phyloP scores from a whole-genome alignment of 108 stramenopile genomes.

The Discostella stelligeroides region DNA sequence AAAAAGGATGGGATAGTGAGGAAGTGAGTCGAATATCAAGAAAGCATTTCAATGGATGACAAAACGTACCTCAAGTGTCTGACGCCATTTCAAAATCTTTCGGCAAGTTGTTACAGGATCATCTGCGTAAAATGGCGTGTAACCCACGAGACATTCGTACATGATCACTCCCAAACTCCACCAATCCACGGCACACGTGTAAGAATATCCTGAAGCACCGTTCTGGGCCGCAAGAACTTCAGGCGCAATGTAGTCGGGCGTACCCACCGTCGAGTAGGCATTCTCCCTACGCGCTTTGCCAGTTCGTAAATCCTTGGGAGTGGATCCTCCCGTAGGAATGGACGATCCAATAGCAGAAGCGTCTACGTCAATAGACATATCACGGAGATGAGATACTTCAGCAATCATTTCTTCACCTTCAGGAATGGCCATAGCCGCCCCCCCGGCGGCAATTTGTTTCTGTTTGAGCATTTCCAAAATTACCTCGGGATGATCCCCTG shows the following conservation, averaged over 20 bases:
- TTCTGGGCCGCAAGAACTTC: conserved; percentile 96
- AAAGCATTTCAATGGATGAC: neutral
- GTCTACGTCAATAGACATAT: conserved; percentile 88
- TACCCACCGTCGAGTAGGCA: conserved; percentile 98
- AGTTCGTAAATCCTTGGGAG: conserved; percentile 51
- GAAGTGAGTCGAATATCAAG: neutral
- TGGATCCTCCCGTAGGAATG: conserved; percentile 38
- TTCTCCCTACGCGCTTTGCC: conserved; percentile 89
- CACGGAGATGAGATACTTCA: conserved; percentile 59
- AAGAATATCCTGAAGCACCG: conserved; percentile 91
- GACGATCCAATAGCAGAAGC: conserved; percentile 12
- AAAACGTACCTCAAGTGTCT: conserved; percentile 75
- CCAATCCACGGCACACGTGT: conserved; percentile 99
- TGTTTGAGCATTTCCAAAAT: conserved; percentile 74
- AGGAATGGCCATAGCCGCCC: conserved; percentile 33
- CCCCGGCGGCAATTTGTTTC: conserved; percentile 44
- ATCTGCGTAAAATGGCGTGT: conserved; percentile 99
- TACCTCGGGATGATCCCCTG: conserved; percentile 83
- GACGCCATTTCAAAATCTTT: conserved; percentile 92
- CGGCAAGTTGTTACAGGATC: conserved; percentile 97
- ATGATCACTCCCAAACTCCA: conserved; percentile 99
- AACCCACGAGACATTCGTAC: conserved; percentile 99
- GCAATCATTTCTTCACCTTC: conserved; percentile 34
- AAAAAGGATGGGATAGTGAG: neutral
- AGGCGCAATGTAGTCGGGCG: conserved; percentile 99